phyloP scores from a whole-genome alignment of 805 yeast species.

The Barnettozyma siamensis region DNA sequence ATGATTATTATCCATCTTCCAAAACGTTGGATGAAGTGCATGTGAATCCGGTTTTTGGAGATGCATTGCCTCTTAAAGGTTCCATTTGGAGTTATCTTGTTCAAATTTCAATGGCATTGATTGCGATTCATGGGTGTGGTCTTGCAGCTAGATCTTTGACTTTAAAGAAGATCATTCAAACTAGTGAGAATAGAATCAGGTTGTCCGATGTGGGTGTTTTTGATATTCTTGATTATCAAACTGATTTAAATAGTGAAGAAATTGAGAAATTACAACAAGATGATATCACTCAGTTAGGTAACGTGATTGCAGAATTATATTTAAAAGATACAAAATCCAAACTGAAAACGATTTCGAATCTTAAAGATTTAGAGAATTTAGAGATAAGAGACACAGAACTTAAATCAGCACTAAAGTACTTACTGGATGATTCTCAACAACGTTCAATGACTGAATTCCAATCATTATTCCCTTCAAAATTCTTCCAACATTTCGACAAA shows the following conservation, averaged over 20 bases:
- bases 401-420: constrained; percentile 37
- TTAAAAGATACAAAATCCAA: constrained; percentile 29
- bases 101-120: constrained; percentile 68
- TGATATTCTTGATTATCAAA: constrained; percentile 53
- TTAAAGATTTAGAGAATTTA: constrained; percentile 10
- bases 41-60: constrained; percentile 37
- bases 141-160: constrained; percentile 60
- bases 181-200: constrained; percentile 66
- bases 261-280: constrained; percentile 35
- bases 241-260: constrained; percentile 14
- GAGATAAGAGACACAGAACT: constrained; percentile 39
- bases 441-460: constrained; percentile 31
- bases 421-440: constrained; percentile 24
- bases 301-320: constrained; percentile 47
- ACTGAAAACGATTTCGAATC: constrained; percentile 17
- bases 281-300: constrained; percentile 59
- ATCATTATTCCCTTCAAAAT: constrained; percentile 36
- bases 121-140: constrained; percentile 58
- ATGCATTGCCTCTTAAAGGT: constrained; percentile 49
- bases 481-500: constrained; percentile 43
- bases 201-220: constrained; percentile 64
- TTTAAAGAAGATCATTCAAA: constrained; percentile 64
- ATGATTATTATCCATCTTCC: constrained; percentile 81
- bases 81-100: constrained; percentile 69
- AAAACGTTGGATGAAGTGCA: constrained; percentile 67